A percentile compares a stretch with the other conserved stretches of the same genome.
Conservation (phyloP, 352 stramenopile genomes). For the Plasmopara viticola region DNA sequence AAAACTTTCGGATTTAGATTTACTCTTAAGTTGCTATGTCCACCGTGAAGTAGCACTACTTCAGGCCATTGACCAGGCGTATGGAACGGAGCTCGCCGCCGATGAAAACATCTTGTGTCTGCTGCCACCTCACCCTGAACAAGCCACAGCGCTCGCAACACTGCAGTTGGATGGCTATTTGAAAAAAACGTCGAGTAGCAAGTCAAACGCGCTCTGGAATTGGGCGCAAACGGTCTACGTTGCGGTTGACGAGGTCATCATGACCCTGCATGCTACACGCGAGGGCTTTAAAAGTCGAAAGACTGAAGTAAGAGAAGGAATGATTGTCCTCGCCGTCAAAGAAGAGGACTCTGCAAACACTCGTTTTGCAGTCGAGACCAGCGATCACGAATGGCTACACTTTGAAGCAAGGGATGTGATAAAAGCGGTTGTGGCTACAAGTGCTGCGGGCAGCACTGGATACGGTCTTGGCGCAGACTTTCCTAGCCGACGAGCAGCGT, state of each 20-base stretch:
- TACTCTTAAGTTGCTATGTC: conserved; percentile 40
- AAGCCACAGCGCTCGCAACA: conserved; percentile 25
- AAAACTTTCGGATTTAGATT: conserved; percentile 43
- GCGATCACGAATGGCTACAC: conserved; percentile 40
- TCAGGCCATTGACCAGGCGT: conserved; percentile 42
- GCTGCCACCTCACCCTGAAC: conserved; percentile 24
- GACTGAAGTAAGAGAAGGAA: conserved; percentile 10
- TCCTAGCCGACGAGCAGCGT: conserved; percentile 28
- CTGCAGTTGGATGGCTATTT: conserved; percentile 39
- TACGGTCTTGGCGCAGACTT: conserved; percentile 36
- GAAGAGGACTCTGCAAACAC: conserved; percentile 13
- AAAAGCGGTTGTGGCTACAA: conserved; percentile 46
- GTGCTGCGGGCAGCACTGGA: conserved; percentile 47
- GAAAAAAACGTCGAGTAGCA: conserved; percentile 21
- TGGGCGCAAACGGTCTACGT: conserved; percentile 40
- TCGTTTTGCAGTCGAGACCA: conserved; percentile 50
- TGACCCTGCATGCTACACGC: conserved; percentile 49
- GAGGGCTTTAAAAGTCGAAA: conserved; percentile 51
- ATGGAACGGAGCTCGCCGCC: conserved; percentile 24
- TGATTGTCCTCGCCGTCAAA: conserved; percentile 33
- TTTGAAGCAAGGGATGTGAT: conserved; percentile 31
- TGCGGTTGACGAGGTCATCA: conserved; percentile 30
- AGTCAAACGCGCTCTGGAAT: conserved; percentile 27
- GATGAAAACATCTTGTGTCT: conserved; percentile 32
- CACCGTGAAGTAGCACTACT: conserved; percentile 39